Base-by-base conservation (phyloP, 495 filamentous ascomycete species). In the Talaromyces stipitatus region DNA sequence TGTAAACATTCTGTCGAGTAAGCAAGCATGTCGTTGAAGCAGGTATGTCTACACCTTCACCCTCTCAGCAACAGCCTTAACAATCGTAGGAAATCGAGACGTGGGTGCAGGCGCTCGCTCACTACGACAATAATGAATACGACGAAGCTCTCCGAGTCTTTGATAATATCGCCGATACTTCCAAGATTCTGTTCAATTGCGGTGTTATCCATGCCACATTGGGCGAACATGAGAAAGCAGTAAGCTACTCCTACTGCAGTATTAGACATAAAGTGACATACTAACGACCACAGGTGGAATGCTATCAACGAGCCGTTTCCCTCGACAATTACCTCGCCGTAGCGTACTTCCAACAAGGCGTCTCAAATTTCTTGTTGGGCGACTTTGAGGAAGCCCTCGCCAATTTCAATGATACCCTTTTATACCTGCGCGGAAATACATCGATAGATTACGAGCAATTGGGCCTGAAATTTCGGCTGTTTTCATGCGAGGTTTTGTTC, bases 401-500 rank as follows among this genome's bases (percentile, higher is more conserved):
- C 53, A 97, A 99, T 74, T 99, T 99, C 82, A 99, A 99, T 72
- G 94, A 99, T 62, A 96, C 95, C 4, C 76, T 99, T 55, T 76
- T 96, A 28, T 97, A 97, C 70, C 84, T 99, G 54, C 85, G 94
- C 63, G 94, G 94, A 46, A 97, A 99, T 70, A 91, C 90, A 41
- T 88, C 88, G 66, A 99, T 99, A 75, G 91, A 99, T 73, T 99
- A 99, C 68, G 92, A 96, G 60, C 94, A 99, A 70, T 78, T 99
- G 45, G 94, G 94, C 11, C 81, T 99, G 36, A 89, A 91, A 54
- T 99, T 97, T 75, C 96, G 95, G 62, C 78, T 99, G 4, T 97
- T 88, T 72, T 97, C 94, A 4, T 99, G 94, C 71, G 95, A 99
- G 69, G 95, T 96, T 2, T 78, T 99, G 14, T 99, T 99, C 82